Base-by-base conservation (phyloP, 129 eudicot species). In the Arctium lappa region DNA sequence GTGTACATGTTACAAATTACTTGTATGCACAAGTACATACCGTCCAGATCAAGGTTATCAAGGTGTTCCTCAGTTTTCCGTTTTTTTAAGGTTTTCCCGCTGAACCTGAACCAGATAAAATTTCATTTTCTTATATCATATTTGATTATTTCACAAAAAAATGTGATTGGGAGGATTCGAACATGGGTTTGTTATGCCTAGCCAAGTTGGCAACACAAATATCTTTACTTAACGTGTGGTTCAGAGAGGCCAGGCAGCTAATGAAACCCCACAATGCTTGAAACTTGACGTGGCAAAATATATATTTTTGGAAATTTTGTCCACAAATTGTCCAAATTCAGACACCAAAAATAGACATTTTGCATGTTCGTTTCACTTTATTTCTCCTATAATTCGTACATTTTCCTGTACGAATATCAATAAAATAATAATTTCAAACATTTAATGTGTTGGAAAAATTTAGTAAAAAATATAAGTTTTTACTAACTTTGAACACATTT, bases 361-460 rank as follows among this genome's bases (percentile, higher is more conserved):
- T 84, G 79, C 87, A 79, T 84, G 87, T 77, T 44, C 75, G 31
- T 78, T 78, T 84, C 65, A 84, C 69, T 79, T 77, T 39, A 36
- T 74, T 72, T 33, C 75, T 62, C 80, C 72, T 5, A 42, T 62
- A 38, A 73, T 72, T 79, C 72, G 83, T 84, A 79, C 87, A 84
- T 73, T 22, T 70, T 79, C 44, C 79, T 63, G 87, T 84, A 79
- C 87, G 80, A 84, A 73, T 60, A 62, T 71, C 40, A 38, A 8
- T 56, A 56, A 34, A n/a, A 15, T 63, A 74, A 62, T 27, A 39
- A 2, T 60, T 73, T 62, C 31, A 22, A 60, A 62, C 3, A 75
- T 40, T 65, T 75, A 76, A 38, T 22, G 27, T 22, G 27, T 22
- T 22, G 27, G 27, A 22, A 22, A 22, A 22, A 22, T 22, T 22